These are phyloP conservation scores for Athelia psychrophila DNA, from an alignment of 1,284 basidiomycete species.

Conservation along the genomic window DNA sequence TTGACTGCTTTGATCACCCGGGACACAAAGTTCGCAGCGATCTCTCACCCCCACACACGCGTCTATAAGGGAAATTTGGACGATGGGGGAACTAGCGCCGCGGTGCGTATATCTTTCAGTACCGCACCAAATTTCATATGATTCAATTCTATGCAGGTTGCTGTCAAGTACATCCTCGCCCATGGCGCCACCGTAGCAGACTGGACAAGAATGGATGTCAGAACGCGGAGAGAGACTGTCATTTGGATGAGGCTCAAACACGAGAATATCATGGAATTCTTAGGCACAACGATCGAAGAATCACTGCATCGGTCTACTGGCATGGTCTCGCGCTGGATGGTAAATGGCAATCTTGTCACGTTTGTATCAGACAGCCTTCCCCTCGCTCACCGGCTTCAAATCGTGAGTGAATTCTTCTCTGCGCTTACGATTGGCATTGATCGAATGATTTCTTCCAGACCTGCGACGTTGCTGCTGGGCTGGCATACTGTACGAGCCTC, in stretches of 20 bases:
- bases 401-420: too few species aligned
- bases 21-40: too few species aligned
- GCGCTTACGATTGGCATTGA: not conserved
- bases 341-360: conserved; percentile 19
- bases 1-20: too few species aligned
- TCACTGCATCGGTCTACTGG: conserved; percentile 19
- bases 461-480: not conserved
- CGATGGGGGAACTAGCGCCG: too few species aligned
- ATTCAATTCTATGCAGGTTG: too few species aligned
- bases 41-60: too few species aligned
- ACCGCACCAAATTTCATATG: too few species aligned
- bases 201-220: too few species aligned
- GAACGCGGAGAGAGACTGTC: conserved; percentile 18
- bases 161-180: too few species aligned
- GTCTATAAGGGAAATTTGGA: too few species aligned
- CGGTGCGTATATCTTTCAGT: too few species aligned
- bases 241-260: conserved; percentile 23
- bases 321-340: conserved; percentile 27
- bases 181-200: too few species aligned
- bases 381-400: conserved; percentile 16
- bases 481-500: not conserved
- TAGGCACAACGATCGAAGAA: conserved; percentile 18
- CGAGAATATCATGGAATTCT: conserved; percentile 19
- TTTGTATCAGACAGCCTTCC: conserved; percentile 10
- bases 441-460: not conserved